Conservation (phyloP, 108 stramenopile species). For the Nitzschia inconspicua region DNA sequence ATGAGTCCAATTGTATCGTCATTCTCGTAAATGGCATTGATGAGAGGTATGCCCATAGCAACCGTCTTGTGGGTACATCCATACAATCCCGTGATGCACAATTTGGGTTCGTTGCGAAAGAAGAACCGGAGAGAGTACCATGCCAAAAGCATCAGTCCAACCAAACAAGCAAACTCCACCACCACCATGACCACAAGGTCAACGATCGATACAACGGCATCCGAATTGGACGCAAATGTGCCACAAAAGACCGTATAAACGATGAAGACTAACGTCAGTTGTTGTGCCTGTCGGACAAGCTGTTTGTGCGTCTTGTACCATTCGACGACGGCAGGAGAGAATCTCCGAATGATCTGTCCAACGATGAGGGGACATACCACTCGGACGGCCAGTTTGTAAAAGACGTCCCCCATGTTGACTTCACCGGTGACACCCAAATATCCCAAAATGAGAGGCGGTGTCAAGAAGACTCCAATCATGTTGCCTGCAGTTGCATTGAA, state of each 20-base stretch:
- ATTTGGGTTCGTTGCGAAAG: conserved; percentile 38
- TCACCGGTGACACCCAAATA: conserved; percentile 51
- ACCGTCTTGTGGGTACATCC: conserved; percentile 70
- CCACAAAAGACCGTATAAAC: conserved; percentile 60
- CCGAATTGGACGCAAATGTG: conserved; percentile 28
- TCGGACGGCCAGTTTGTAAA: conserved; percentile 47
- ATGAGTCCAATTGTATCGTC: conserved; percentile 45
- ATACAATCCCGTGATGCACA: conserved; percentile 63
- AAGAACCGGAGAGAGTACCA: conserved; percentile 34
- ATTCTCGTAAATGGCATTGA: conserved; percentile 63
- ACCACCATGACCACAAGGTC: conserved; percentile 53
- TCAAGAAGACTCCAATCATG: conserved; percentile 64
- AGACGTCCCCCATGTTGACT: conserved; percentile 40
- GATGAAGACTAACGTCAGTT: conserved; percentile 53
- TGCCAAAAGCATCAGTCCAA: conserved; percentile 27
- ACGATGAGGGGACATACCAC: conserved; percentile 52
- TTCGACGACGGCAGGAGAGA: conserved; percentile 12
- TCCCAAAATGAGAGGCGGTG: conserved; percentile 51
- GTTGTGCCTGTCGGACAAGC: conserved; percentile 43
- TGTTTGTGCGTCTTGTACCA: conserved; percentile 47
- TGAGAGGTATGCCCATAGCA: conserved; percentile 69
- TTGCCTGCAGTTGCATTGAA: conserved; percentile 74
- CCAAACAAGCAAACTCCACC: conserved; percentile 29
- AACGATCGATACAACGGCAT: conserved; percentile 11
- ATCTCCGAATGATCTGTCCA: conserved; percentile 57